A percentile compares a stretch with the other conserved stretches of the same genome.
phyloP scores from a whole-genome alignment of 2,329 filamentous ascomycete species.

The Arthroderma sp. region DNA sequence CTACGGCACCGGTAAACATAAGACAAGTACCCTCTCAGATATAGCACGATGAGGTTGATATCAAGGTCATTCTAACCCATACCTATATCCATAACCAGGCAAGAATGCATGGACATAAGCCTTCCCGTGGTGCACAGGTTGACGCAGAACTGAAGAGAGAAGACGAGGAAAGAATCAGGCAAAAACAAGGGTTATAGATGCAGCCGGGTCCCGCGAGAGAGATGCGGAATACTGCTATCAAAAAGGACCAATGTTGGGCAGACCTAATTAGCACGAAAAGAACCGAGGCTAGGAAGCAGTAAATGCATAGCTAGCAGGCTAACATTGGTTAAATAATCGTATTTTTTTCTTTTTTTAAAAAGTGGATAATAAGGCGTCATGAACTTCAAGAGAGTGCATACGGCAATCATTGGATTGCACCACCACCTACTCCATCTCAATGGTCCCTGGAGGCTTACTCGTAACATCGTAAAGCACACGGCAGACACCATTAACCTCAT shows the following conservation, averaged over 20 bases:
- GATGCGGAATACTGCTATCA: neutral
- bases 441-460: conserved; percentile 51
- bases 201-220: neutral
- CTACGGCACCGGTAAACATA: conserved; percentile 55
- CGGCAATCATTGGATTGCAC: neutral
- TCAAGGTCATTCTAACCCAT: neutral
- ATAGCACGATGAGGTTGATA: too few relatives aligned
- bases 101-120: conserved; percentile 35
- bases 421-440: conserved; percentile 54
- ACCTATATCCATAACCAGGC: conserved; percentile 24
- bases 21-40: neutral
- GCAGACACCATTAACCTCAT: conserved; percentile 60
- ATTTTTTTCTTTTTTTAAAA: neutral
- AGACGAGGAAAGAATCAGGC: conserved; percentile 33
- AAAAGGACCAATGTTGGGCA: neutral
- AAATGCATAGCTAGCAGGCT: neutral
- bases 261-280: neutral
- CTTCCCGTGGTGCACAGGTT: conserved; percentile 37
- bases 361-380: neutral
- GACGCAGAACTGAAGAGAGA: conserved; percentile 35
- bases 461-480: conserved; percentile 45
- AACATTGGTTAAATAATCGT: neutral
- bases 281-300: neutral
- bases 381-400: neutral
- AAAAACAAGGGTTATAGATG: conserved; percentile 26